Evolutionary conservation across 495 filamentous ascomycete genomes (phyloP), one percentile per base, ranked within the genome.

Genomic region (Neurospora sp.): DNA sequence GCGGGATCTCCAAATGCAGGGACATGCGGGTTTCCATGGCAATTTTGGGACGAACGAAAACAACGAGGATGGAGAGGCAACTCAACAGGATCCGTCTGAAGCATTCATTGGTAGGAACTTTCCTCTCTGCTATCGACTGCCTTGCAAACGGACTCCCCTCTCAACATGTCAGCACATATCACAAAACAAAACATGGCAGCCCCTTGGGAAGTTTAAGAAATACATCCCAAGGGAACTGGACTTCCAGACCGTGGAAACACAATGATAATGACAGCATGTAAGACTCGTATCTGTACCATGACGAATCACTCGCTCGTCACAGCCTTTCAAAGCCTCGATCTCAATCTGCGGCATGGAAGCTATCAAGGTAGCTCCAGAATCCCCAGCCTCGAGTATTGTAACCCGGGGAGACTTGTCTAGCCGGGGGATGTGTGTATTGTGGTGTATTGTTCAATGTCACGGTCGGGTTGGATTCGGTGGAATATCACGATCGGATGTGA

Each of bases 201-300:
- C 54, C 5, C 12, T 8, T 8, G 0, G 5, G 54, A 6, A 62
- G 23, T 4, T 9, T 16, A 31, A 31, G 0, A 62, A 35, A 62
- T 12, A 62, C 27, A 27, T 1, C 3, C 12, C 54, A 35, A 14
- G 11, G 23, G 23, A 35, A 18, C 27, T 66, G 54, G 54, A 66
- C 54, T 35, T 66, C 14, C 54, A 35, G 14, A 3, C 42, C 8
- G 3, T 20, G 42, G 42, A 46, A 46, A 20, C 46, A 54, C 46
- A 35, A 31, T 9, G 5, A 35, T 37, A 4, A 66, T 1, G 2
- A 40, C 11, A 75, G 71, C 70, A 87, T 97, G 92, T 96, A 85
- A 87, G 90, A 87, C 93, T 93, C 91, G 93, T 97, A 97, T 97
- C 93, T 97, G 93, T 96, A 92, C 93, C 90, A 88, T 87, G 85